Conservation (phyloP, 2,329 filamentous ascomycete species). For the Stromatinia cepivora region DNA sequence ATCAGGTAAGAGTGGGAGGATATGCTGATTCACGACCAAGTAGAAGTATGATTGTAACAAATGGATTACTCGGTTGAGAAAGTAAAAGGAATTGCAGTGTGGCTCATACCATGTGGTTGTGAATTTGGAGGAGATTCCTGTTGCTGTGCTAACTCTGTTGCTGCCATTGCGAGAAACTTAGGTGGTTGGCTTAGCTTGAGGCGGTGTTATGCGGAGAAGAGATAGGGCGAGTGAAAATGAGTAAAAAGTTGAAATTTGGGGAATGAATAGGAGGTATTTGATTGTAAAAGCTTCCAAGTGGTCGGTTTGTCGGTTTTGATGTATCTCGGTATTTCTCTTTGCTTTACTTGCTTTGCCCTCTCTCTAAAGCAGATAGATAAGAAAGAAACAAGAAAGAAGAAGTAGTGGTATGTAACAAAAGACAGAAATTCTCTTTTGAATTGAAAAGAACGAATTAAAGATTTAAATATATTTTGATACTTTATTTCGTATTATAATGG, state of each 20-base stretch:
- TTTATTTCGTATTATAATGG: not conserved
- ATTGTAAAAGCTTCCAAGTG: not conserved
- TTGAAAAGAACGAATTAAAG: not conserved
- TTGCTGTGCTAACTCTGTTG: conserved; percentile 44
- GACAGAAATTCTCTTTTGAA: not conserved
- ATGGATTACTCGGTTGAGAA: conserved; percentile 14
- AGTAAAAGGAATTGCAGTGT: conserved; percentile 14
- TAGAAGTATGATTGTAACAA: conserved; percentile 20
- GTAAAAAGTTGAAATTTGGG: not conserved
- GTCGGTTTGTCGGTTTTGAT: not conserved
- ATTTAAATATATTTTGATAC: not conserved
- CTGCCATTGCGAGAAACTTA: conserved; percentile 41
- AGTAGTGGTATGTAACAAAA: not conserved
- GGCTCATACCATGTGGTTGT: conserved; percentile 44
- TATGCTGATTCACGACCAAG: not conserved
- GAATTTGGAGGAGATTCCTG: conserved; percentile 34
- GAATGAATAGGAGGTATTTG: not conserved
- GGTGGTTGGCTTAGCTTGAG: not conserved
- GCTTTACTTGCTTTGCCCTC: not conserved
- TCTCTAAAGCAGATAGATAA: not conserved
- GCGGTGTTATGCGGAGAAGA: conserved; percentile 10
- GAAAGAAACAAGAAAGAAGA: not conserved
- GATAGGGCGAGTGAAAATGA: not conserved
- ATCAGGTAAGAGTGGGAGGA: not conserved
- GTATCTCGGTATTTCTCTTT: conserved; percentile 6